A percentile compares a stretch with the other conserved stretches of the same genome.
Conservation (phyloP, 2,329 filamentous ascomycete species). For the Phaeosphaeriaceae sp. region DNA sequence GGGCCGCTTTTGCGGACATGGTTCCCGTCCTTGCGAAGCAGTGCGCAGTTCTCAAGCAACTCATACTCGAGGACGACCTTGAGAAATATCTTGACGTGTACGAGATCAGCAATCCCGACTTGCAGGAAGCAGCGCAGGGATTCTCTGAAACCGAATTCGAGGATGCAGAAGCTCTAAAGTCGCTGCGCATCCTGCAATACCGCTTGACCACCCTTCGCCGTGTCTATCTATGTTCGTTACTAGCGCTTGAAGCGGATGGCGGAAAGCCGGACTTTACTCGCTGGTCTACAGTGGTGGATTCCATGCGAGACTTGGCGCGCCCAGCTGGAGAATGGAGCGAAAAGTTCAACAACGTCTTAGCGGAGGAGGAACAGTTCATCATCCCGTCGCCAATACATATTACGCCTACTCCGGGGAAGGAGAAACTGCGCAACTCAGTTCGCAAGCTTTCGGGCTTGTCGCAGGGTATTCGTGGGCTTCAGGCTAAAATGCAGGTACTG, state of each 20-base stretch:
- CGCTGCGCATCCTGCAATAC: conserved; percentile 70
- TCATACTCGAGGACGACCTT: conserved; percentile 80
- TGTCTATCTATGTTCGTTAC: conserved; percentile 84
- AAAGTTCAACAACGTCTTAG: conserved; percentile 72
- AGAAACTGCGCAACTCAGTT: conserved; percentile 85
- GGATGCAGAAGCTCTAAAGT: conserved; percentile 78
- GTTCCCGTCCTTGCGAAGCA: conserved; percentile 76
- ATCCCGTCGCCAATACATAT: conserved; percentile 64
- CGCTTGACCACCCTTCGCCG: conserved; percentile 82
- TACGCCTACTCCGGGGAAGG: conserved; percentile 73
- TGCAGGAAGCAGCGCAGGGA: conserved; percentile 56
- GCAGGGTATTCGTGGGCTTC: conserved; percentile 86
- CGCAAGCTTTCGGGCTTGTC: conserved; percentile 88
- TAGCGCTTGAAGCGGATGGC: conserved; percentile 84
- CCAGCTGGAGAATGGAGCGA: conserved; percentile 69
- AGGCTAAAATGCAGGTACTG: conserved; percentile 92
- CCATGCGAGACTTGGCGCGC: conserved; percentile 70
- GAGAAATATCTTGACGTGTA: conserved; percentile 87
- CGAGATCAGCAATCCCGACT: conserved; percentile 56
- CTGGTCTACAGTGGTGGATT: conserved; percentile 80
- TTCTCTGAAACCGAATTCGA: conserved; percentile 73
- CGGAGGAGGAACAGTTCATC: conserved; percentile 73
- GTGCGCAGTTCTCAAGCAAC: conserved; percentile 70
- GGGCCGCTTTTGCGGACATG: conserved; percentile 71
- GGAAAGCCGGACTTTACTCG: conserved; percentile 77